Percentiles rank a stretch among this genome's conserved stretches.
Conservation (phyloP, 1,284 basidiomycete genomes). For the Cryptococcus sp. region DNA sequence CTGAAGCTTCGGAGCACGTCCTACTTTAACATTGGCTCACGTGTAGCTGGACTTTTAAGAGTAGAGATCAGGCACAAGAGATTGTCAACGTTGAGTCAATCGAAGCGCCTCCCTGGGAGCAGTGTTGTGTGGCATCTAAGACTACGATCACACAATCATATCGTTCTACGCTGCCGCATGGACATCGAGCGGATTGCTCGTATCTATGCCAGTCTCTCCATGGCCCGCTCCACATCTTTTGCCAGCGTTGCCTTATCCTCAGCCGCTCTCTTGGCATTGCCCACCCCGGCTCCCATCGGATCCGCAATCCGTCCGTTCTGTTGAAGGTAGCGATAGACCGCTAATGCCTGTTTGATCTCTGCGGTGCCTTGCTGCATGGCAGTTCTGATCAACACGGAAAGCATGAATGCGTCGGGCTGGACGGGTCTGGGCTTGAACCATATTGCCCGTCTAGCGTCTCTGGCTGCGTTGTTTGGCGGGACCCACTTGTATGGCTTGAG, state of each 20-base stretch:
- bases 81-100: too few species aligned
- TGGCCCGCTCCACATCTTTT: constrained; percentile 14
- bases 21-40: too few species aligned
- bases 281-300: neutral
- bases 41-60: too few species aligned
- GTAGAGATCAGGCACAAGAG: too few species aligned
- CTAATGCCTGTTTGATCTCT: constrained; percentile 25
- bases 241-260: constrained; percentile 11
- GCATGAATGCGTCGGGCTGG: constrained; percentile 19
- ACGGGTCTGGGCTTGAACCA: constrained; percentile 18
- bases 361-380: constrained; percentile 22
- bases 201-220: constrained; percentile 2
- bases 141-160: too few species aligned
- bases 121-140: too few species aligned
- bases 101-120: too few species aligned
- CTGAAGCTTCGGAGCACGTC: too few species aligned
- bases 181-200: too few species aligned
- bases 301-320: neutral
- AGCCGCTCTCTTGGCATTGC: neutral
- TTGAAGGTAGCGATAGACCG: neutral
- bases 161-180: too few species aligned
- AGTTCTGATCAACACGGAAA: constrained; percentile 33
- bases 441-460: constrained; percentile 18
- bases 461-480: constrained; percentile 21
- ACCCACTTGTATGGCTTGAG: constrained; percentile 12